phyloP scores from a whole-genome alignment of 768 basidiomycete species.

The Hygrocybe coccinea region DNA sequence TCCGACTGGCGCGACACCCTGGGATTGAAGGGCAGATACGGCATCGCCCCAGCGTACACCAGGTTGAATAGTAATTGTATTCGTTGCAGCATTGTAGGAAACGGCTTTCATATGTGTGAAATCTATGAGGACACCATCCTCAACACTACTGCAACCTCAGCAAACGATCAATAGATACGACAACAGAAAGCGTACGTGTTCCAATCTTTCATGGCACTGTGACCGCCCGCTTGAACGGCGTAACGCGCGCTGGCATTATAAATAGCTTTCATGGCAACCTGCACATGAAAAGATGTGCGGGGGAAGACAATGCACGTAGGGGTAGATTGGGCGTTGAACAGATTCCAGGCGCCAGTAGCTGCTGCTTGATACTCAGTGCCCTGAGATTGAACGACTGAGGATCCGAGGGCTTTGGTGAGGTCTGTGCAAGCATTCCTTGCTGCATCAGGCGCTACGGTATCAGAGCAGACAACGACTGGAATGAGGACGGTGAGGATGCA shows the following conservation, averaged over 20 bases:
- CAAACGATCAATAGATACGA: not conserved
- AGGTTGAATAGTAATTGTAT: constrained; percentile 40
- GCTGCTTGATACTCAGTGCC: constrained; percentile 12
- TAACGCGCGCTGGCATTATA: constrained; percentile 32
- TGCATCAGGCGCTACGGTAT: too few relatives aligned
- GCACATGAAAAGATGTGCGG: constrained; percentile 29
- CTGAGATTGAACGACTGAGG: constrained; percentile 6
- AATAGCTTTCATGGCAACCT: constrained; percentile 35
- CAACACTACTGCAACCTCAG: not conserved
- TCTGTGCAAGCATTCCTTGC: too few relatives aligned
- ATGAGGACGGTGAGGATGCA: too few relatives aligned
- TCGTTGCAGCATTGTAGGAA: constrained; percentile 32
- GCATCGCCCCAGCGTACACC: constrained; percentile 42
- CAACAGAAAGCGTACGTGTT: constrained; percentile 32
- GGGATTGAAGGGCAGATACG: constrained; percentile 29
- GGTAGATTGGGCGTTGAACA: constrained; percentile 29
- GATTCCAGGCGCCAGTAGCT: constrained; percentile 26
- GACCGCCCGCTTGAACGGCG: constrained; percentile 41
- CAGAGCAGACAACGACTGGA: too few relatives aligned
- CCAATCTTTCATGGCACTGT: constrained; percentile 41
- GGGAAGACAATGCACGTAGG: constrained; percentile 39
- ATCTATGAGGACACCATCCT: constrained; percentile 19
- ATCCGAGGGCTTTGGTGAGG: not conserved
- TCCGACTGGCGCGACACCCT: constrained; percentile 42
- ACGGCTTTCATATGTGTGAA: constrained; percentile 19